Evolutionary conservation across 2,329 filamentous ascomycete species (phyloP).

Genomic region (Pestalotiopsis sp.): DNA sequence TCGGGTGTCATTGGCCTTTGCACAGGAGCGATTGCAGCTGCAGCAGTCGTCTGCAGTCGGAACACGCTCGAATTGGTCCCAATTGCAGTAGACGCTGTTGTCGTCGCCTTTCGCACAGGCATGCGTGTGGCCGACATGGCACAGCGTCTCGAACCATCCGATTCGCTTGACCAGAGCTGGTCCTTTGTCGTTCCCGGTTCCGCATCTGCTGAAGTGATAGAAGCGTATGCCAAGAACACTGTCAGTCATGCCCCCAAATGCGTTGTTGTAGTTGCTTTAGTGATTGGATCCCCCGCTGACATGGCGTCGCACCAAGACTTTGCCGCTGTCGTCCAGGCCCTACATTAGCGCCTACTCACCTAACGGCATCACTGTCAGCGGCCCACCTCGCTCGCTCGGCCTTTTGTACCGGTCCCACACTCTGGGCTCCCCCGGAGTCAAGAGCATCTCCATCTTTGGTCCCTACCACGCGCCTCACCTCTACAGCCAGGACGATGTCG

Average conservation of each 20-base stretch:
- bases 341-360: slow-evolving; percentile 19
- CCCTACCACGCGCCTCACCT: slow-evolving; percentile 33
- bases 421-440: slow-evolving; percentile 19
- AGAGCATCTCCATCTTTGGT: slow-evolving; percentile 42
- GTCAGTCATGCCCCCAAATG: not conserved
- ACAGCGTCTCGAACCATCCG: slow-evolving; percentile 14
- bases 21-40: slow-evolving; percentile 33
- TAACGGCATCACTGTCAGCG: slow-evolving; percentile 20
- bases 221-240: slow-evolving; percentile 17
- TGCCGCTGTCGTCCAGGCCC: slow-evolving; percentile 17
- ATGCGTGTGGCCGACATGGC: slow-evolving; percentile 21
- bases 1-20: slow-evolving; percentile 28
- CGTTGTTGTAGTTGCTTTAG: not conserved
- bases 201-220: slow-evolving; percentile 18
- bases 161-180: slow-evolving; percentile 18
- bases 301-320: not conserved
- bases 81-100: slow-evolving; percentile 30
- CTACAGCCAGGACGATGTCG: slow-evolving; percentile 24
- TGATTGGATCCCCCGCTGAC: not conserved
- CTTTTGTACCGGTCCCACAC: not conserved
- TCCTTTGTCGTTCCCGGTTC: slow-evolving; percentile 24
- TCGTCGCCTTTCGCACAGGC: slow-evolving; percentile 32
- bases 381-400: slow-evolving; percentile 17
- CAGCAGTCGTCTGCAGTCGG: slow-evolving; percentile 30
- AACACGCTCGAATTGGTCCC: slow-evolving; percentile 30